Evolutionary conservation across 1,284 basidiomycete species (phyloP).

Genomic region (Porogramme epimiltina): DNA sequence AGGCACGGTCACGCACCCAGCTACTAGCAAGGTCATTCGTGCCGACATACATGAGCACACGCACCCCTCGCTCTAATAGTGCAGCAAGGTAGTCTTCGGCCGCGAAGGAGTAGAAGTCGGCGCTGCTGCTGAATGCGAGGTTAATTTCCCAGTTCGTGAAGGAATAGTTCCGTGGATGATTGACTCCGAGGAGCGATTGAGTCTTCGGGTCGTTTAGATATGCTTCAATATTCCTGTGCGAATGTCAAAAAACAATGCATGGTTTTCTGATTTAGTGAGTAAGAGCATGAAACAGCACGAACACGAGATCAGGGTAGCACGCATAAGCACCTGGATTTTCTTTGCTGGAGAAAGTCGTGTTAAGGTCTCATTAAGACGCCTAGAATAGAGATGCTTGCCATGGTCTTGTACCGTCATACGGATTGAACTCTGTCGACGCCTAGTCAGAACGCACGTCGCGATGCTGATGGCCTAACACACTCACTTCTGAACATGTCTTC

Average conservation of each 20-base stretch:
- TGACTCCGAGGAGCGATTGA: conserved; percentile 58
- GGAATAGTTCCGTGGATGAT: conserved; percentile 52
- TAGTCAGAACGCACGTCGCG: too few species aligned
- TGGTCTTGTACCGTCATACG: too few species aligned
- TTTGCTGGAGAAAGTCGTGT: too few species aligned
- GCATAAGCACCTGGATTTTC: too few species aligned
- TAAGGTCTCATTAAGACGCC: too few species aligned
- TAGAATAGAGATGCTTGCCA: too few species aligned
- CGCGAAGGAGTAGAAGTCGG: conserved; percentile 45
- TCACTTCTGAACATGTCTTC: not conserved
- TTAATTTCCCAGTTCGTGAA: conserved; percentile 46
- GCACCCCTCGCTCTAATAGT: conserved; percentile 74
- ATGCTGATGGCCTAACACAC: too few species aligned
- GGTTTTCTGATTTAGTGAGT: not conserved
- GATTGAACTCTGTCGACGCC: too few species aligned
- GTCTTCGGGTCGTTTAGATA: conserved; percentile 61
- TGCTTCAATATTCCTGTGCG: conserved; percentile 37
- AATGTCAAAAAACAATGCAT: conserved; percentile 1
- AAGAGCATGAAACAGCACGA: too few species aligned
- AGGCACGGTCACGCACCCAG: conserved; percentile 46
- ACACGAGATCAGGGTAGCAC: conserved; percentile 32
- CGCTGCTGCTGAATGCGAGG: conserved; percentile 9
- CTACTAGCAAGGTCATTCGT: conserved; percentile 76
- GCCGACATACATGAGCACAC: conserved; percentile 77
- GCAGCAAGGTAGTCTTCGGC: conserved; percentile 60